These are phyloP conservation scores for Nelumbo lutea DNA, from an alignment of 164 flowering plant species.

Conservation along the genomic window DNA sequence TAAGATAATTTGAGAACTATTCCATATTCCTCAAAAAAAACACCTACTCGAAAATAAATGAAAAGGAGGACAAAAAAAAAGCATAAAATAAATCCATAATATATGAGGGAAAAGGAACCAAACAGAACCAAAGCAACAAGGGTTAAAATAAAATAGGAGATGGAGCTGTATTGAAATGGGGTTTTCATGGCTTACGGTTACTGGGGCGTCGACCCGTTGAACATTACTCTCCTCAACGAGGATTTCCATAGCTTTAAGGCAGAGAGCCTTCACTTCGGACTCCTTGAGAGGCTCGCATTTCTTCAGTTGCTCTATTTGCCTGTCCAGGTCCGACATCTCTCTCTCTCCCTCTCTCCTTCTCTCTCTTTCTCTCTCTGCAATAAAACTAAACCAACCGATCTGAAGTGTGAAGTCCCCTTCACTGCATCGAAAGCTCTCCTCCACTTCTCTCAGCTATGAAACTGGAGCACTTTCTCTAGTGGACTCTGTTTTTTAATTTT, in stretches of 20 bases:
- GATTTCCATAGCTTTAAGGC: slow-evolving; percentile 98
- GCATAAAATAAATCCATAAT: neutral
- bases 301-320: slow-evolving; percentile 96
- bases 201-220: slow-evolving; percentile 94
- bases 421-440: neutral
- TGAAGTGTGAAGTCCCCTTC: neutral
- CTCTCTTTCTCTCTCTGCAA: too few species aligned
- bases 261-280: slow-evolving; percentile 90
- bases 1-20: neutral
- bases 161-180: neutral
- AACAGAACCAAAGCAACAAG: neutral
- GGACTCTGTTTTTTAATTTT: too few species aligned
- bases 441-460: neutral
- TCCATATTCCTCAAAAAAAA: neutral
- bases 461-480: too few species aligned
- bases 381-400: neutral
- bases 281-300: slow-evolving; percentile 93
- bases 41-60: neutral
- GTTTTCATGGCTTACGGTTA: slow-evolving; percentile 50
- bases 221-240: slow-evolving; percentile 97
- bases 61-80: neutral
- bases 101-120: too few species aligned
- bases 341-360: slow-evolving; percentile 10
- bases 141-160: neutral
- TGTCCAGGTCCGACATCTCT: slow-evolving; percentile 85